phyloP scores from a whole-genome alignment of 2,329 filamentous ascomycete genomes.

The Ilyonectria mors-panacis region DNA sequence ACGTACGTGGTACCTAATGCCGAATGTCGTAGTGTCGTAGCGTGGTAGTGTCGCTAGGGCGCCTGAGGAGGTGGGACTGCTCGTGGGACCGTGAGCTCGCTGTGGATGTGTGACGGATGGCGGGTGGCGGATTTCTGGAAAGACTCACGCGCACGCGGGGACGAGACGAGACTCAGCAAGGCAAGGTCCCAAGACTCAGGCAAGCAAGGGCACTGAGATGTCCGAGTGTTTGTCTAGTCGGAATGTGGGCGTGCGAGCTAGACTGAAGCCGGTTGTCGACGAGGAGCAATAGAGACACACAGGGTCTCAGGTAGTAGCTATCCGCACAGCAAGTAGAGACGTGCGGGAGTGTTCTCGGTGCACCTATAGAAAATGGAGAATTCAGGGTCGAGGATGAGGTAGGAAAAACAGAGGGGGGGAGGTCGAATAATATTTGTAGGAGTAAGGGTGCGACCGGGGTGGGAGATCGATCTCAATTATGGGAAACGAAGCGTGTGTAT shows the following conservation, averaged over 20 bases:
- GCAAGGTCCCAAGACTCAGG: conserved; percentile 7
- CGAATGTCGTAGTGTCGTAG: conserved; percentile 13
- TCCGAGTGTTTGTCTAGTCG: neutral
- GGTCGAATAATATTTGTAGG: conserved; percentile 30
- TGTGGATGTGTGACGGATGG: conserved; percentile 2
- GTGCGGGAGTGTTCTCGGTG: neutral
- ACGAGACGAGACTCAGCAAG: conserved; percentile 4
- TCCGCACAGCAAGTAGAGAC: neutral
- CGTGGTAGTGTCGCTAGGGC: conserved; percentile 17
- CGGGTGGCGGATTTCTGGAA: conserved; percentile 1
- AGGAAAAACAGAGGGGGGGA: neutral
- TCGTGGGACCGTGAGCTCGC: conserved; percentile 2
- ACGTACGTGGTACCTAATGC: conserved; percentile 18
- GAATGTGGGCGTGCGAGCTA: conserved; percentile 5
- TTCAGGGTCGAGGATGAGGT: neutral
- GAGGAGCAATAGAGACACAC: neutral
- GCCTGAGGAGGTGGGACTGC: conserved; percentile 26
- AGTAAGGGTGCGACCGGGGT: neutral
- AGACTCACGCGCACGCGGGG: conserved; percentile 1
- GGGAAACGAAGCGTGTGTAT: conserved; percentile 8
- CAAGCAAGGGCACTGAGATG: neutral
- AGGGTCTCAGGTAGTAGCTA: neutral
- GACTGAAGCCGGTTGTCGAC: neutral
- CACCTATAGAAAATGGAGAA: neutral
- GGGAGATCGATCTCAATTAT: conserved; percentile 2